A percentile compares a stretch with the other conserved stretches of the same genome.
phyloP scores from a whole-genome alignment of 2,329 filamentous ascomycete species.

The Phaeosphaeria sp. region DNA sequence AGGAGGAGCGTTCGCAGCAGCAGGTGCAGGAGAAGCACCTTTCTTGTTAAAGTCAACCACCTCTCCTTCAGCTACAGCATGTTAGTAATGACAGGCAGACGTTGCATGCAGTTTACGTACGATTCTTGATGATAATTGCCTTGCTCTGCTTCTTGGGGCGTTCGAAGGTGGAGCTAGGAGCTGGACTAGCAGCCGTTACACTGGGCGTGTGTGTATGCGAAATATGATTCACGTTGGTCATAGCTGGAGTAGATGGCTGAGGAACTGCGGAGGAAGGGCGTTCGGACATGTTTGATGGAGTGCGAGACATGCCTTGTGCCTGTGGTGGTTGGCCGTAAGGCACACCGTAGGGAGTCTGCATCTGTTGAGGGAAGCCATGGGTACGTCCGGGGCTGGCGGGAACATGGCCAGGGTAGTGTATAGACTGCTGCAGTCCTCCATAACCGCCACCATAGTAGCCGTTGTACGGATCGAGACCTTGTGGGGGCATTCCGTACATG shows the following conservation, averaged over 20 bases:
- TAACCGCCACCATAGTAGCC: conserved; percentile 57
- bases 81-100: not conserved
- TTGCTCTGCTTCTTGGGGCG: conserved; percentile 71
- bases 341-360: conserved; percentile 55
- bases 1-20: conserved; percentile 51
- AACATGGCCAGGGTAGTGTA: conserved; percentile 53
- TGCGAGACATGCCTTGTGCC: conserved; percentile 71
- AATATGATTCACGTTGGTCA: conserved; percentile 50
- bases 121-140: conserved; percentile 82
- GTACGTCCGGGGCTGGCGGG: conserved; percentile 54
- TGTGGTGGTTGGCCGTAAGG: conserved; percentile 64
- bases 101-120: not conserved
- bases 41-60: conserved; percentile 67
- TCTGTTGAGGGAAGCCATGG: conserved; percentile 55
- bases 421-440: conserved; percentile 55
- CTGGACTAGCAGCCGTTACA: conserved; percentile 64
- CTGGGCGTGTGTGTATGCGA: conserved; percentile 62
- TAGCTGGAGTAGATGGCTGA: conserved; percentile 64
- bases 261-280: conserved; percentile 66
- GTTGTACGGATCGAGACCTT: conserved; percentile 49
- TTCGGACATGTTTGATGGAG: conserved; percentile 62
- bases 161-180: conserved; percentile 67
- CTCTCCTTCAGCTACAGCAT: conserved; percentile 82
- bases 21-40: conserved; percentile 48
- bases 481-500: conserved; percentile 63